phyloP scores from a whole-genome alignment of 1,284 basidiomycete species.

The Tilletia indica region DNA sequence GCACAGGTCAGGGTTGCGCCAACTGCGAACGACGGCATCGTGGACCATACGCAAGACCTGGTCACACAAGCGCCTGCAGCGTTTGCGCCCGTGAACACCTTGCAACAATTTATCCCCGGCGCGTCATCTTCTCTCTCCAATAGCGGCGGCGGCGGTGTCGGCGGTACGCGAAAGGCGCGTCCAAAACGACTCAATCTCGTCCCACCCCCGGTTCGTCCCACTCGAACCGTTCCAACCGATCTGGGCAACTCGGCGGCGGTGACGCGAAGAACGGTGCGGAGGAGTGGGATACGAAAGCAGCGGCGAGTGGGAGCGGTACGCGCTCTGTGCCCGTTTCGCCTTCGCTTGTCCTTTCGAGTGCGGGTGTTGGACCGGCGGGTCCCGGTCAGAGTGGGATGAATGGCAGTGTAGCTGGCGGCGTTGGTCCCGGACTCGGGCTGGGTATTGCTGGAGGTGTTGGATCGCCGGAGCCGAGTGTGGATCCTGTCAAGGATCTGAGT shows the following conservation, averaged over 20 bases:
- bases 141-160: not conserved
- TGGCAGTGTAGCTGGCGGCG: not conserved
- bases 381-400: too few relatives aligned
- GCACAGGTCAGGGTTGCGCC: too few relatives aligned
- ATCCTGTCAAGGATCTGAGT: constrained; percentile 34
- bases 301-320: not conserved
- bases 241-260: not conserved
- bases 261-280: not conserved
- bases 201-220: constrained; percentile 3
- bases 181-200: constrained; percentile 12
- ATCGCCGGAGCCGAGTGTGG: not conserved
- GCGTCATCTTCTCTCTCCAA: not conserved
- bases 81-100: too few relatives aligned
- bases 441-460: not conserved
- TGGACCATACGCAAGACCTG: too few relatives aligned
- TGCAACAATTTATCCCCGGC: too few relatives aligned
- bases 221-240: constrained; percentile 3
- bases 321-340: constrained; percentile 10
- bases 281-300: not conserved
- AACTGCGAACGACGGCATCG: too few relatives aligned
- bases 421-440: not conserved
- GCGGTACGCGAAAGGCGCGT: constrained; percentile 1
- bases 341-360: not conserved
- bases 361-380: too few relatives aligned
- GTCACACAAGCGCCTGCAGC: too few relatives aligned